Evolutionary conservation across 345 rosid genomes (phyloP).

Genomic region (Litchi chinensis): DNA sequence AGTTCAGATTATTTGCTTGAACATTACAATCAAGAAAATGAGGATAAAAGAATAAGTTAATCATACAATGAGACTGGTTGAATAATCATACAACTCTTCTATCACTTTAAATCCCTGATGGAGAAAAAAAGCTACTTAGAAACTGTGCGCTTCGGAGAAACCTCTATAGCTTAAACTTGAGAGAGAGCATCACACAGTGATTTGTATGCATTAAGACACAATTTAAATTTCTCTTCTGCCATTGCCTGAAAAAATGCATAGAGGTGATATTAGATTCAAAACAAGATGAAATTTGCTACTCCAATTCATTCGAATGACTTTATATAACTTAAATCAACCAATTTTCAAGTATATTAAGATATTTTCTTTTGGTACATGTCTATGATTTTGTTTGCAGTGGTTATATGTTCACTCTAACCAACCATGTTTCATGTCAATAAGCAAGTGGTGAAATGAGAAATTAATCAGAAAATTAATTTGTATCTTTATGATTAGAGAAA

Average conservation of each 20-base stretch:
- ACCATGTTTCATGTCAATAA: not conserved
- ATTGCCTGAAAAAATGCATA: slow-evolving; percentile 47
- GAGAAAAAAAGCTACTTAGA: not conserved
- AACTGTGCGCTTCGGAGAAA: not conserved
- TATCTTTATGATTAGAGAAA: not conserved
- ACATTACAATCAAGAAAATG: not conserved
- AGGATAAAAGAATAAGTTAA: not conserved
- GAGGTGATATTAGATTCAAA: not conserved
- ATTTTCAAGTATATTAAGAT: not conserved
- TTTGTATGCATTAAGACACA: slow-evolving; percentile 76
- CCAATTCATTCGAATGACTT: not conserved
- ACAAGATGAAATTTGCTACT: not conserved
- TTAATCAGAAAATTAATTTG: not conserved
- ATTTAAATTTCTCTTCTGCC: slow-evolving; percentile 90
- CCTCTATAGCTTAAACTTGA: slow-evolving; percentile 4
- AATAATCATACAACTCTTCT: not conserved
- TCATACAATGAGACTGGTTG: not conserved
- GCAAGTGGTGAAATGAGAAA: not conserved
- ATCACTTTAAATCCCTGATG: not conserved
- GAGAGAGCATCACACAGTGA: slow-evolving; percentile 67
- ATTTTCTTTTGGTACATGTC: no score
- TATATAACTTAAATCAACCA: not conserved
- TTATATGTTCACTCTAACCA: not conserved
- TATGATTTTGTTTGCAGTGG: not conserved
- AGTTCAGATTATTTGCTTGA: not conserved